Base-by-base conservation (phyloP, 2,329 filamentous ascomycete species). In the Rugonectria rugulosa region DNA sequence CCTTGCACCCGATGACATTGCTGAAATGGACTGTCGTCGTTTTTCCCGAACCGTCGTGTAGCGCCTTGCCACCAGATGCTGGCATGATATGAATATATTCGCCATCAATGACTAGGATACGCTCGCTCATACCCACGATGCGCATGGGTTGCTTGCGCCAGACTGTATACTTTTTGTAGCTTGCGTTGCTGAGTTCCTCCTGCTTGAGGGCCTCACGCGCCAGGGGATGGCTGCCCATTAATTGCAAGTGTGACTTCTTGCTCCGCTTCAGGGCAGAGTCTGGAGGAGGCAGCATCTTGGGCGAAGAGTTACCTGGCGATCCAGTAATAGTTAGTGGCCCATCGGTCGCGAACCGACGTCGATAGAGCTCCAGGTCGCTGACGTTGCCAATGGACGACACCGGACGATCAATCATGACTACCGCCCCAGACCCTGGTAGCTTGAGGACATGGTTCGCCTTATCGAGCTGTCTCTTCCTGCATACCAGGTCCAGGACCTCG, bases 71-170 rank as follows among this genome's bases (percentile, higher is more conserved):
- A 9, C 82, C 82, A 2, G 83, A 84, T 2, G 84, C 81, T 21
- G 91, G 90, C 82, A 92, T 88, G 65, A 96, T 92, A 73, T 94
- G 90, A 59, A 96, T 86, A 71, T 93, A 95, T 71, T 96, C 91
- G 56, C 90, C 90, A 65, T 94, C 91, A 62, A 96, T 91, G 41
- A 89, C 87, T 36, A 95, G 78, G 9, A 91, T 84, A 54, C 90
- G 85, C 65, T 92, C 89, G 57, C 90, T 90, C 67, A 89, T 84
- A 4, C 86, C 87, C 36, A 90, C 87, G 65, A 95, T 89, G 20
- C 89, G 87, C 83, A 95, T 91, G 8, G 89, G 88, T 72, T 93
- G 90, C 73, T 92, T 91, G 60, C 91, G 86, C 78, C 89, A 90
- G 14, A 96, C 91, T 11, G 85, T 87, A 73, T 92, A 95, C 64